Base-by-base conservation (phyloP, 805 yeast species). In the Saccharomyces jurei region DNA sequence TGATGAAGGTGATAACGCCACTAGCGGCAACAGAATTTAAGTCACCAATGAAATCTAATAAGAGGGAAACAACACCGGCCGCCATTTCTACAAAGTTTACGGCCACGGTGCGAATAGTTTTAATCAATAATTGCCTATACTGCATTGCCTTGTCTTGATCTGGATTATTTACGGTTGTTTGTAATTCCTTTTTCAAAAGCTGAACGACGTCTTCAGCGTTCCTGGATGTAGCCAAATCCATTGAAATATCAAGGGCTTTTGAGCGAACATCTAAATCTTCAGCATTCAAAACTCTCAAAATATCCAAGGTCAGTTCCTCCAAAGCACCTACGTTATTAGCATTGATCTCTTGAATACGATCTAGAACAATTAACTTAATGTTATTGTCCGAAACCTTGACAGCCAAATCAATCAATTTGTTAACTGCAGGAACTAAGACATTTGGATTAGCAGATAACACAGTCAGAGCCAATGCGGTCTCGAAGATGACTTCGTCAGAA, bases 181-280 rank as follows among this genome's bases (percentile, higher is more conserved):
- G 85, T 54, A 94, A 80, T 74, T 94, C 99, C 68, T 89, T 94
- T 75, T 89, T 92, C 72, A 94, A 81, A 61, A 92, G 80, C 66
- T 90, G 89, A 60, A 94, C 87, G 41, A 92, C 96, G 65, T 89
- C 96, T 66, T 90, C 97, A 52, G 90, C 96, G 62, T 92, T 92
- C 75, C 96, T 87, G 62, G 86, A 81, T 46, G 95, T 78, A 50
- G 90, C 84, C 66, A 94, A 78, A 58, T 83, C 79, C 66, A 94
- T 76, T n/a, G 96, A 81, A 51, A 92, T 87, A 54, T 84, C 86
- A 58, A 95, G 78, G 4, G 96, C 96, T 71, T 87, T 88, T 60
- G 82, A 80, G 67, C 96, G 89, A 54, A 94, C 97, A 62, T 87
- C 97, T 57, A 91, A 69, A 64, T 94, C 97, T 60, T 90, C 96